A percentile compares a stretch with the other conserved stretches of the same genome.
These are phyloP conservation scores for Umbelopsis sp. DNA, from an alignment of 192 early-diverging fungal genomes.

Conservation along the genomic window DNA sequence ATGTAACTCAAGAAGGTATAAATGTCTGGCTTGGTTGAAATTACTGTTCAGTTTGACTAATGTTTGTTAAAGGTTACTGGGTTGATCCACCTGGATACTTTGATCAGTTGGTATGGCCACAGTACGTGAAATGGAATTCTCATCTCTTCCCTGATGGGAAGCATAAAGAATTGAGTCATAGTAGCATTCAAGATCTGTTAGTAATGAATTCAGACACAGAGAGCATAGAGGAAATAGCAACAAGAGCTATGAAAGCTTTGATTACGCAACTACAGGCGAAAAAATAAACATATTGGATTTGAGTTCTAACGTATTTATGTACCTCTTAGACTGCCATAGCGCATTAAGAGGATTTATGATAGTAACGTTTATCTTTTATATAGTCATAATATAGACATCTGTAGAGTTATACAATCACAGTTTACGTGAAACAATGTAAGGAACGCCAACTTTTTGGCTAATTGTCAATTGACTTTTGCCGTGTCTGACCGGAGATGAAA, in stretches of 20 bases:
- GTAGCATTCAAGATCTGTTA: constrained; percentile 9
- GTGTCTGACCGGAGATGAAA: not conserved
- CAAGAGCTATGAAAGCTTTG: not conserved
- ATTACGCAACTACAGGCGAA: not conserved
- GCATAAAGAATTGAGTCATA: not conserved
- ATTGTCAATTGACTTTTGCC: too few species aligned
- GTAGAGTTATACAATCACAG: too few species aligned
- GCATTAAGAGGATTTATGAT: too few species aligned
- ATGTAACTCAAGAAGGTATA: constrained; percentile 76
- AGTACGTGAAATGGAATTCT: constrained; percentile 53
- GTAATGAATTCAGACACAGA: constrained; percentile 26
- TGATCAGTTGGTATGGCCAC: constrained; percentile 77
- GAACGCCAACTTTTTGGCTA: too few species aligned
- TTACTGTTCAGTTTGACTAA: not conserved
- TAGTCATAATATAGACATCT: too few species aligned
- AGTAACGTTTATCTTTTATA: too few species aligned
- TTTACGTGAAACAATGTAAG: too few species aligned
- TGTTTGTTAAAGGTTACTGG: constrained; percentile 70
- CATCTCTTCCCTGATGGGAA: constrained; percentile 34
- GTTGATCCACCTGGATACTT: constrained; percentile 77
- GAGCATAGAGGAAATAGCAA: constrained; percentile 21
- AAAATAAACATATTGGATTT: not conserved
- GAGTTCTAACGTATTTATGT: not conserved
- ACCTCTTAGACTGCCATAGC: not conserved
- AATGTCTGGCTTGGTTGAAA: not conserved